phyloP scores from a whole-genome alignment of 2,329 filamentous ascomycete species.

The Alternaria rosae region DNA sequence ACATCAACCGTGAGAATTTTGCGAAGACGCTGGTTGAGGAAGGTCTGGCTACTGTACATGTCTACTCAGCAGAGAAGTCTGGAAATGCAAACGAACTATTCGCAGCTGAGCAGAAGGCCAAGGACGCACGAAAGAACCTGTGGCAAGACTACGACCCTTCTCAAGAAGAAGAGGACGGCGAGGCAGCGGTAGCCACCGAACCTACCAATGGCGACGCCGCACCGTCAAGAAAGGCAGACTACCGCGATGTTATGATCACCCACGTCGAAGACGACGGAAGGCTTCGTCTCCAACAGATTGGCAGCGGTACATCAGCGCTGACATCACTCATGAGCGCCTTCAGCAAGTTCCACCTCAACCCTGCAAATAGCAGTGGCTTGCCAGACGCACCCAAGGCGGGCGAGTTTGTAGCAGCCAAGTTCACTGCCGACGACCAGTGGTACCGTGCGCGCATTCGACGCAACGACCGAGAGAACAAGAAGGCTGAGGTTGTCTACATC shows the following conservation, averaged over 20 bases:
- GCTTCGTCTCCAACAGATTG: slow-evolving; percentile 91
- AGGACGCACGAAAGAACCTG: slow-evolving; percentile 84
- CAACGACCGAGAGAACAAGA: slow-evolving; percentile 87
- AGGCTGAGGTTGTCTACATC: slow-evolving; percentile 89
- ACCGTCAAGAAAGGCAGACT: slow-evolving; percentile 78
- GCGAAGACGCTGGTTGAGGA: slow-evolving; percentile 93
- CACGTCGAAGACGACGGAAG: slow-evolving; percentile 83
- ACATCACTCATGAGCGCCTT: slow-evolving; percentile 91
- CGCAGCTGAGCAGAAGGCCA: slow-evolving; percentile 85
- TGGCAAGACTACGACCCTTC: slow-evolving; percentile 96
- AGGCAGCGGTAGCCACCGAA: slow-evolving; percentile 53
- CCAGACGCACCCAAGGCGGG: slow-evolving; percentile 84
- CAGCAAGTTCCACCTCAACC: slow-evolving; percentile 86
- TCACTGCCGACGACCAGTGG: slow-evolving; percentile 89
- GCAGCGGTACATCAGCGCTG: slow-evolving; percentile 82
- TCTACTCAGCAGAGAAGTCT: slow-evolving; percentile 94
- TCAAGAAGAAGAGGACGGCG: slow-evolving; percentile 74
- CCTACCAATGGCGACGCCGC: slow-evolving; percentile 61
- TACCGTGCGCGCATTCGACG: slow-evolving; percentile 90
- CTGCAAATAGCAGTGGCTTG: slow-evolving; percentile 78
- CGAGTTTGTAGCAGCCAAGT: slow-evolving; percentile 89
- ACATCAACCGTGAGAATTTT: slow-evolving; percentile 94
- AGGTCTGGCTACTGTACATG: slow-evolving; percentile 88
- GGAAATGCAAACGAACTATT: slow-evolving; percentile 88
- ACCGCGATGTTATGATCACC: slow-evolving; percentile 91